Conservation (phyloP, 441 rosid genomes). For the Kokia cookei region DNA sequence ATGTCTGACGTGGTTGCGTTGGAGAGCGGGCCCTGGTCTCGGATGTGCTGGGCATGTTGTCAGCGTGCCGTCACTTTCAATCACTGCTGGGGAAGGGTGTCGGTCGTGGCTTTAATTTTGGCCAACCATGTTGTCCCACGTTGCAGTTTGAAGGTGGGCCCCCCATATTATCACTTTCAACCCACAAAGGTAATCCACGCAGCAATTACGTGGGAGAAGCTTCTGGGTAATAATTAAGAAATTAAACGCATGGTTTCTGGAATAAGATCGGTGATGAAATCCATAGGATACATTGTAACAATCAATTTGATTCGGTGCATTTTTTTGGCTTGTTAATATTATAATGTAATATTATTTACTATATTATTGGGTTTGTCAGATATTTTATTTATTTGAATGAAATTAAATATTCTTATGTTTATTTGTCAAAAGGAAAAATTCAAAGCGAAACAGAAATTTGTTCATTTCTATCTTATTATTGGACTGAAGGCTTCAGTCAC, state of each 20-base stretch:
- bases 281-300: too few relatives aligned
- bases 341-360: too few relatives aligned
- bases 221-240: not conserved
- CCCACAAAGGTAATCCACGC: not conserved
- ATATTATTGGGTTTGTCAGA: too few relatives aligned
- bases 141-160: slow-evolving; percentile 3
- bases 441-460: too few relatives aligned
- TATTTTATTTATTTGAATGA: too few relatives aligned
- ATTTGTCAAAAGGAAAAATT: too few relatives aligned
- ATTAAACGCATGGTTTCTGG: too few relatives aligned
- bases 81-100: slow-evolving; percentile 34
- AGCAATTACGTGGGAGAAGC: not conserved
- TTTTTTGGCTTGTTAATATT: too few relatives aligned
- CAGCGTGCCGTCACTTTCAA: slow-evolving; percentile 45
- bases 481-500: accelerated
- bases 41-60: slow-evolving; percentile 7
- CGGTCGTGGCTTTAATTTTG: slow-evolving; percentile 15
- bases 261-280: too few relatives aligned
- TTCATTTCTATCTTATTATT: too few relatives aligned
- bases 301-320: too few relatives aligned
- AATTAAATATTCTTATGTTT: too few relatives aligned
- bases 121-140: slow-evolving; percentile 20
- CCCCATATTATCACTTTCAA: not conserved
- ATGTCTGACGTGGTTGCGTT: slow-evolving; percentile 49
- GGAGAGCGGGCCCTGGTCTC: slow-evolving; percentile 23